Evolutionary conservation across 768 basidiomycete genomes (phyloP).

Genomic region (Mrakia frigida): DNA sequence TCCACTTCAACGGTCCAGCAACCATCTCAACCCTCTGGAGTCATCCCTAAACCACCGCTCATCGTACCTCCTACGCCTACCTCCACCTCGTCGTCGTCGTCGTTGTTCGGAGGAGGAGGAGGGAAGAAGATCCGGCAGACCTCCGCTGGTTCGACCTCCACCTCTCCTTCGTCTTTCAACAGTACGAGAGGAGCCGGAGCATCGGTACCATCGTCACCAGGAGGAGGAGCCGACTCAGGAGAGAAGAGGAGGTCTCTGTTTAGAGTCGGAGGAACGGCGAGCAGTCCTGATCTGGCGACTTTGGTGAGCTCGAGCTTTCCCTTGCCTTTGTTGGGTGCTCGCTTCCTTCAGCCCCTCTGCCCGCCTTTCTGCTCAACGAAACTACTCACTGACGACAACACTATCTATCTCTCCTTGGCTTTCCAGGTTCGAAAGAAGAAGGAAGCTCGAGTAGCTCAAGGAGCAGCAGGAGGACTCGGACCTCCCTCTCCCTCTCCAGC

Average conservation of each 20-base stretch:
- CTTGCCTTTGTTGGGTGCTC: neutral
- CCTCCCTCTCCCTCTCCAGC: neutral
- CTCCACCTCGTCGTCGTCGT: neutral
- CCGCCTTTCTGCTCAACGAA: neutral
- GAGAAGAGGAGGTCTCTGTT: neutral
- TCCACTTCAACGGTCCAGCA: neutral
- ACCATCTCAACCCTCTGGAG: neutral
- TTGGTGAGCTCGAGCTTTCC: conserved; percentile 12
- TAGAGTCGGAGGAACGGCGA: neutral
- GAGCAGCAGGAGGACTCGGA: neutral
- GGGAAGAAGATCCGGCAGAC: neutral
- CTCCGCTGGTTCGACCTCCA: neutral
- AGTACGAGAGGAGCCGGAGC: neutral
- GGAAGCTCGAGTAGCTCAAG: conserved; percentile 6
- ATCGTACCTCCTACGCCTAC: conserved; percentile 17
- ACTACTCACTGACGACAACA: neutral
- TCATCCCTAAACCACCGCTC: neutral
- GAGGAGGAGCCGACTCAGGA: neutral
- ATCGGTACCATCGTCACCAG: neutral
- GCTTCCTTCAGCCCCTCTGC: neutral
- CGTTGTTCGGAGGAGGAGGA: neutral
- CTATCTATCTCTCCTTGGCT: neutral
- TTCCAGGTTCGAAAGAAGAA: conserved; percentile 12
- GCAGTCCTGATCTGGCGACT: conserved; percentile 23
- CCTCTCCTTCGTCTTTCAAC: neutral